Percentiles rank a stretch among this genome's conserved stretches.
phyloP scores from a whole-genome alignment of 352 stramenopile species.

The Phytophthora tentaculata region DNA sequence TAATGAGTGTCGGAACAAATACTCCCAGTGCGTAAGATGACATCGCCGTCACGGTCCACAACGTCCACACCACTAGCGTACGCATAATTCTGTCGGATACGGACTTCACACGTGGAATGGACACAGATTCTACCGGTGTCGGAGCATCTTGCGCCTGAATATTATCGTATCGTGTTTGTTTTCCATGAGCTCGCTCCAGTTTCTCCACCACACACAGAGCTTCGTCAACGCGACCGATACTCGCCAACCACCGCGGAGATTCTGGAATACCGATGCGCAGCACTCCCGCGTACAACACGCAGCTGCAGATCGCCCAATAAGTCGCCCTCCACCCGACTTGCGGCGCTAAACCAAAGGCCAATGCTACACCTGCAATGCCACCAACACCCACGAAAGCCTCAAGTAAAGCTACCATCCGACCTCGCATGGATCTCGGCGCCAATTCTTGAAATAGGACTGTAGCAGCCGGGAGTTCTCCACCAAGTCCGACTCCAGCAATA shows the following conservation, averaged over 20 bases:
- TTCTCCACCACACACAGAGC: constrained; percentile 32
- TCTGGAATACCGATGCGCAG: constrained; percentile 34
- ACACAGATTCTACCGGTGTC: constrained; percentile 8
- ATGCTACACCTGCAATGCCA: constrained; percentile 21
- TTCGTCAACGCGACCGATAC: constrained; percentile 23
- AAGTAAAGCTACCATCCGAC: constrained; percentile 38
- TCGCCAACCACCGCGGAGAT: constrained; percentile 44
- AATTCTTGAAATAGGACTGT: constrained; percentile 43
- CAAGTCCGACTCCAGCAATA: constrained; percentile 39
- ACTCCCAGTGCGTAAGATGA: constrained; percentile 44
- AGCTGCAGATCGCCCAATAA: constrained; percentile 27
- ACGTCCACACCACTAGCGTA: constrained; percentile 35
- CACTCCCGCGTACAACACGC: constrained; percentile 32
- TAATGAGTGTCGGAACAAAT: constrained; percentile 42
- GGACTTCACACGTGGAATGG: constrained; percentile 1
- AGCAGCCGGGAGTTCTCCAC: constrained; percentile 42
- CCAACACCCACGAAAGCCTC: constrained; percentile 41
- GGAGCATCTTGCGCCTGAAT: constrained; percentile 16
- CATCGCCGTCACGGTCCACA: constrained; percentile 42
- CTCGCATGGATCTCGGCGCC: constrained; percentile 25
- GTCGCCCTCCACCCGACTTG: constrained; percentile 36
- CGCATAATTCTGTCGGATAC: constrained; percentile 12
- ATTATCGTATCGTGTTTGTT: constrained; percentile 11
- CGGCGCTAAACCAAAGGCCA: constrained; percentile 33
- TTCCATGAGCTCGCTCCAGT: constrained; percentile 30